phyloP scores from a whole-genome alignment of 2,329 filamentous ascomycete species.

The Tolypocladium inflatum region DNA sequence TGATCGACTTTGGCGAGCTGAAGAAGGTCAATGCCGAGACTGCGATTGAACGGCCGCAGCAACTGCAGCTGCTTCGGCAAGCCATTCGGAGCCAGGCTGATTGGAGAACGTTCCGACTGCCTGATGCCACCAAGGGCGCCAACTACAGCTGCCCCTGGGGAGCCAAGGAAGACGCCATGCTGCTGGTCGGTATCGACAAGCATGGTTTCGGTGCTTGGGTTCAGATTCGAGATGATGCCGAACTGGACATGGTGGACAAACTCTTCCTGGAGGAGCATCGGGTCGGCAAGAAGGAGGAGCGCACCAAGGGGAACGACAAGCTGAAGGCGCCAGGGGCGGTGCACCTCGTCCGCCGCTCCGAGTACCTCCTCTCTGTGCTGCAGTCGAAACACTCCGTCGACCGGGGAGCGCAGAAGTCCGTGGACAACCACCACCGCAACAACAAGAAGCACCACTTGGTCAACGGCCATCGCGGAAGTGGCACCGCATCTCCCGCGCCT shows the following conservation, averaged over 20 bases:
- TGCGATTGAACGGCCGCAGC: conserved; percentile 79
- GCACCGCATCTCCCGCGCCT: conserved; percentile 64
- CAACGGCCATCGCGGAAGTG: conserved; percentile 53
- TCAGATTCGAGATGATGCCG: conserved; percentile 83
- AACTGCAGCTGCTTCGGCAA: conserved; percentile 75
- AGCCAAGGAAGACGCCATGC: conserved; percentile 90
- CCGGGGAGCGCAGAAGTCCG: conserved; percentile 62
- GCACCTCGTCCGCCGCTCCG: conserved; percentile 86
- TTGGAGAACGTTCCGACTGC: conserved; percentile 71
- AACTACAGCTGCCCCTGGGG: conserved; percentile 91
- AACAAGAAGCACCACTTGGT: conserved; percentile 64
- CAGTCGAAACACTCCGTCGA: conserved; percentile 77
- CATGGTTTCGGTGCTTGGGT: conserved; percentile 96
- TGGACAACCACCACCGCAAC: conserved; percentile 91
- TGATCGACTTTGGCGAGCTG: conserved; percentile 89
- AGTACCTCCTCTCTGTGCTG: conserved; percentile 91
- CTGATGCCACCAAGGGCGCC: conserved; percentile 85
- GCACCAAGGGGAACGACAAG: conserved; percentile 65
- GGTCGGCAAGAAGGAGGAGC: conserved; percentile 95
- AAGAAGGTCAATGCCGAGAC: conserved; percentile 96
- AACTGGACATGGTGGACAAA: conserved; percentile 79
- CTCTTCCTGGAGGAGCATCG: conserved; percentile 96
- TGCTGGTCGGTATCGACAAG: conserved; percentile 83
- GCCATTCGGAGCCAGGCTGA: conserved; percentile 60
- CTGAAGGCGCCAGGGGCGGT: conserved; percentile 95